Evolutionary conservation across 495 filamentous ascomycete species (phyloP).

Genomic region (Penicillium coprophilum): DNA sequence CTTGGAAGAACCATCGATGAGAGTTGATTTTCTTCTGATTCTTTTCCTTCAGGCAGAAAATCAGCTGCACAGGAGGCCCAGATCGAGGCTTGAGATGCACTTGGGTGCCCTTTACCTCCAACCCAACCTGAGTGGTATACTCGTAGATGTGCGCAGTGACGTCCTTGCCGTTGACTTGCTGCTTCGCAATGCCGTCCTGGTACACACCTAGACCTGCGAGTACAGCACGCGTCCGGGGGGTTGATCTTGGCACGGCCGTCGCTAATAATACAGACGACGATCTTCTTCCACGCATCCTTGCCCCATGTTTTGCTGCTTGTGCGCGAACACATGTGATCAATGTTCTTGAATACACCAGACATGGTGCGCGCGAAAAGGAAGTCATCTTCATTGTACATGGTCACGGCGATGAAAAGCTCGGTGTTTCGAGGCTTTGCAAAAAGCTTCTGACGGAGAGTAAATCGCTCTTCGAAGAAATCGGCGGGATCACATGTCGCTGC

Average conservation of each 20-base stretch:
- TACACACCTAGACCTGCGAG: slow-evolving; percentile 93
- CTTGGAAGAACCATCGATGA: slow-evolving; percentile 98
- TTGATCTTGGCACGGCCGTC: slow-evolving; percentile 99
- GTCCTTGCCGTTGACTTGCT: slow-evolving; percentile 94
- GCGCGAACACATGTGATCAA: slow-evolving; percentile 93
- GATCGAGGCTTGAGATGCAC: slow-evolving; percentile 74
- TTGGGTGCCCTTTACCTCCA: slow-evolving; percentile 84
- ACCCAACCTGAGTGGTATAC: slow-evolving; percentile 90
- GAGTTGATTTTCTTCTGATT: slow-evolving; percentile 99
- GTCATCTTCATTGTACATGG: slow-evolving; percentile 99
- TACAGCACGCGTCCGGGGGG: slow-evolving; percentile 82
- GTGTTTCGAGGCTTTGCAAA: slow-evolving; percentile 93
- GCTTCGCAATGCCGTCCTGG: slow-evolving; percentile 98
- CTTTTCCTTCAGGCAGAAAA: slow-evolving; percentile 99
- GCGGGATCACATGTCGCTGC: slow-evolving; percentile 94
- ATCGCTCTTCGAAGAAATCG: slow-evolving; percentile 83
- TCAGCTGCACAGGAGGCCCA: slow-evolving; percentile 86
- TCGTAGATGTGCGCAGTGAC: slow-evolving; percentile 99
- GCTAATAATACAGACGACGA: slow-evolving; percentile 97
- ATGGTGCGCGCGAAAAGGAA: slow-evolving; percentile 94
- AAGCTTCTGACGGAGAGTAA: slow-evolving; percentile 89
- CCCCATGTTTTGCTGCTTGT: slow-evolving; percentile 96
- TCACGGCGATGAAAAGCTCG: slow-evolving; percentile 96
- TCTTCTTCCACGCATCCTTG: slow-evolving; percentile 98
- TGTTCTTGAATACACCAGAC: slow-evolving; percentile 97